Evolutionary conservation across 371 early-diverging fungal genomes (phyloP), one percentile per base, ranked within the genome.

Genomic region (Mycotypha africana): DNA sequence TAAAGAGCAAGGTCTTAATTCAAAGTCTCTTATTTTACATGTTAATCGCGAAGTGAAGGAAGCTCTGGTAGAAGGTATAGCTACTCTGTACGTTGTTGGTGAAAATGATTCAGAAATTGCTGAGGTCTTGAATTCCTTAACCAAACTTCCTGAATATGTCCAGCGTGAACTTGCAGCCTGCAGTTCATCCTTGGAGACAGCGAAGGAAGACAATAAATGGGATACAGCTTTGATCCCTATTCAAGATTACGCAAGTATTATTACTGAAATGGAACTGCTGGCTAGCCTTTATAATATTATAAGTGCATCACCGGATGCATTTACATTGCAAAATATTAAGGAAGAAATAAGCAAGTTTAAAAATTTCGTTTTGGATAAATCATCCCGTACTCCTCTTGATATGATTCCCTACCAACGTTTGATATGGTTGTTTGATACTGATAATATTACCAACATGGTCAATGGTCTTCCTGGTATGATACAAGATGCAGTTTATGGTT

Each of bases 11-110:
- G 47, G 48, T 2, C 41, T 64, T n/a, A 32, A 9, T 9, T 47
- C 63, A 0, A 54, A 49, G 21, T 54, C 65, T 38, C 37, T 60
- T 17, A 58, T 67, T 2, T 47, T 74, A 36, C 56, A 49, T 38
- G 41, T 63, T 23, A 67, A 67, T 36, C 28, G 58, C 1, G 81
- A 77, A 33, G 53, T 75, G 30, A 88, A 85, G 63, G 62, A 67
- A 24, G 74, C 78, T 4, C 47, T 88, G 16, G 58, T 87, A n/a
- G 89, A 90, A 49, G 88, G 81, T 2, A 60, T 82, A 25, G 81
- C 88, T 6, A 87, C 89, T 0, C 56, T 90, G 16, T 85, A 86
- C 58, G 84, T 79, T 42, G 71, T 86, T 4, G 81, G 86, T 48
- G 79, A 84, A 41, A 70, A 68, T 15, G 56, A 71, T 19, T 62